Evolutionary conservation across 169 alveolate species (phyloP).

Genomic region (Plasmodium adleri): DNA sequence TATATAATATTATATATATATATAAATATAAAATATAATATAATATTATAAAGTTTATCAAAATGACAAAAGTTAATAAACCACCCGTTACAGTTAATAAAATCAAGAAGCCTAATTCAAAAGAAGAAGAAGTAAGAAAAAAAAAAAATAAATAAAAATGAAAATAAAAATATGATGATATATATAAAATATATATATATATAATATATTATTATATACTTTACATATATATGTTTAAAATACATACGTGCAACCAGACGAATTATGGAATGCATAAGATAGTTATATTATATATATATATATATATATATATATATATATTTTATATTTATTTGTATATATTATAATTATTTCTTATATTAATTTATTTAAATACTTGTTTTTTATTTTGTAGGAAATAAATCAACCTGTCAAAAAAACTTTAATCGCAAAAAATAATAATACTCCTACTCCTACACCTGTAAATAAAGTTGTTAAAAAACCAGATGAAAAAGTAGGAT

Average conservation of each 20-base stretch:
- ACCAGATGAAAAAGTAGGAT: conserved; percentile 29
- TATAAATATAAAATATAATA: no score
- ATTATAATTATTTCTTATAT: background rate
- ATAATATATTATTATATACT: no score
- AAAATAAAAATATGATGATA: background rate
- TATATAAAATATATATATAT: no score
- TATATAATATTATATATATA: no score
- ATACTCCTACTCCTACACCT: no score
- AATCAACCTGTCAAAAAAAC: conserved; percentile 66
- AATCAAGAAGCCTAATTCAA: conserved; percentile 46
- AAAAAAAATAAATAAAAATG: no score
- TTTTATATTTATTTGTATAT: background rate
- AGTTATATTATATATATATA: background rate
- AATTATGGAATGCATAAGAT: no score
- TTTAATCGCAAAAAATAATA: conserved; percentile 34
- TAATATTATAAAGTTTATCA: background rate
- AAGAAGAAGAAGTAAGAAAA: conserved; percentile 48
- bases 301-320: background rate
- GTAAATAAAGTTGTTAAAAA: conserved; percentile 29
- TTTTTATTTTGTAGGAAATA: conserved; percentile 21
- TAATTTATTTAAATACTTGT: background rate
- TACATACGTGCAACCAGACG: no score
- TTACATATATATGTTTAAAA: no score
- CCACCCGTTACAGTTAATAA: conserved; percentile 57
- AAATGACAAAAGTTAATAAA: conserved; percentile 58